phyloP scores from a whole-genome alignment of 2,329 filamentous ascomycete genomes.

The Calycina marina region DNA sequence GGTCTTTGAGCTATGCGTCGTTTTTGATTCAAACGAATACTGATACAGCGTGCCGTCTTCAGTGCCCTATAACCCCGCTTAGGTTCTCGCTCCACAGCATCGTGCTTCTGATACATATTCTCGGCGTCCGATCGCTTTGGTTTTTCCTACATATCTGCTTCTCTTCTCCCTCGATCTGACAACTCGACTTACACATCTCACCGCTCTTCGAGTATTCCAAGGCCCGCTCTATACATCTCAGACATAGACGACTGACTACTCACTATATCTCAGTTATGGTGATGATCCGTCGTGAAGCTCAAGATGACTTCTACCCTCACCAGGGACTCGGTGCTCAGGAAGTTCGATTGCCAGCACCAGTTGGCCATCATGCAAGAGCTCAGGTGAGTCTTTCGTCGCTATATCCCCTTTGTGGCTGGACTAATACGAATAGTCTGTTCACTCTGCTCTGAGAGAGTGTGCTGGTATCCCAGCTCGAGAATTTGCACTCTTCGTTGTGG shows the following conservation, averaged over 20 bases:
- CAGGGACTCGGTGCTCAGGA: slow-evolving; percentile 11
- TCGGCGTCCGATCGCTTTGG: slow-evolving; percentile 9
- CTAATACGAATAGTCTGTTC: slow-evolving; percentile 11
- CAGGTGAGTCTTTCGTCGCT: slow-evolving; percentile 6
- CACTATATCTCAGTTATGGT: too few relatives aligned
- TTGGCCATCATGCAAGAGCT: slow-evolving; percentile 6
- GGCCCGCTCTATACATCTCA: neutral
- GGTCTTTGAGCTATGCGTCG: neutral
- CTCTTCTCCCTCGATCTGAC: slow-evolving; percentile 18
- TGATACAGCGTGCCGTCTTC: slow-evolving; percentile 1
- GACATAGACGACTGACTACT: too few relatives aligned
- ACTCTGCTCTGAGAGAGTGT: slow-evolving; percentile 14
- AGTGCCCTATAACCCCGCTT: neutral
- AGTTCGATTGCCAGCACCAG: slow-evolving; percentile 3
- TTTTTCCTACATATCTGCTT: slow-evolving; percentile 3
- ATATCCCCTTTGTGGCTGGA: neutral
- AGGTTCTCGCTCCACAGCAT: slow-evolving; percentile 1
- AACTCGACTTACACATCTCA: slow-evolving; percentile 20
- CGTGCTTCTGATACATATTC: slow-evolving; percentile 15
- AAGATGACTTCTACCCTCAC: too few relatives aligned
- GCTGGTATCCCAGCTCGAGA: slow-evolving; percentile 13
- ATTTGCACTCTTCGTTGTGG: slow-evolving; percentile 15
- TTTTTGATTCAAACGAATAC: neutral
- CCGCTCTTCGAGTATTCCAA: slow-evolving; percentile 6
- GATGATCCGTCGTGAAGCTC: too few relatives aligned